Percentiles rank a stretch among this genome's conserved stretches.
phyloP scores from a whole-genome alignment of 2,329 filamentous ascomycete genomes.

The Aplosporella prunicola region DNA sequence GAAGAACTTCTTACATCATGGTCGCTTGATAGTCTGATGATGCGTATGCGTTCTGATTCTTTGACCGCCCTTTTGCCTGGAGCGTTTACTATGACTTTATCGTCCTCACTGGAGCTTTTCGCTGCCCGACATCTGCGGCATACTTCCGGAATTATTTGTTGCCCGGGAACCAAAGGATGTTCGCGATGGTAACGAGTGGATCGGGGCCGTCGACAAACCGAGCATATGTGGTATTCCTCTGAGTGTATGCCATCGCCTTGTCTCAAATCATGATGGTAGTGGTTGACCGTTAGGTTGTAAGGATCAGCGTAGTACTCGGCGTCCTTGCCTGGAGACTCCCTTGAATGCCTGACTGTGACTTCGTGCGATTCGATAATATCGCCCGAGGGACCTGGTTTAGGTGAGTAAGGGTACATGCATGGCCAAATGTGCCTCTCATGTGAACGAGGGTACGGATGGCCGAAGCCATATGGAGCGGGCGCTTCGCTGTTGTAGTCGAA shows the following conservation, averaged over 20 bases:
- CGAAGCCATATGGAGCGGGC: too few relatives aligned
- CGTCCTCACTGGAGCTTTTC: conserved; percentile 17
- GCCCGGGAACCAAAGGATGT: conserved; percentile 26
- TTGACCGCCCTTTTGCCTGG: conserved; percentile 4
- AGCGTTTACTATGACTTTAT: conserved; percentile 5
- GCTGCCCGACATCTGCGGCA: conserved; percentile 21
- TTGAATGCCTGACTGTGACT: conserved; percentile 5
- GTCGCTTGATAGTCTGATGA: too few relatives aligned
- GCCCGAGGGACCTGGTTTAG: conserved; percentile 10
- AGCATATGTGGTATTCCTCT: conserved; percentile 25
- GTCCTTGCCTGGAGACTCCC: not conserved
- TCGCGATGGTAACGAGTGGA: conserved; percentile 26
- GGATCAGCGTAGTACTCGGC: conserved; percentile 1
- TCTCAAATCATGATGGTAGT: not conserved
- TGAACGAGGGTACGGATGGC: too few relatives aligned
- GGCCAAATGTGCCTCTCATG: too few relatives aligned
- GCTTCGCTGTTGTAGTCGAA: too few relatives aligned
- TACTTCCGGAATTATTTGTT: conserved; percentile 16
- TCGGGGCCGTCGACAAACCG: conserved; percentile 23
- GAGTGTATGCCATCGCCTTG: not conserved
- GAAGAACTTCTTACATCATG: too few relatives aligned
- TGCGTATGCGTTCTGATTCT: too few relatives aligned
- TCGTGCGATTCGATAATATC: conserved; percentile 10
- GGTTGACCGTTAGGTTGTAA: conserved; percentile 15
- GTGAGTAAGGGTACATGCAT: too few relatives aligned